A percentile compares a stretch with the other conserved stretches of the same genome.
Conservation (phyloP, 2,329 filamentous ascomycete species). For the Dactylellina haptotyla region DNA sequence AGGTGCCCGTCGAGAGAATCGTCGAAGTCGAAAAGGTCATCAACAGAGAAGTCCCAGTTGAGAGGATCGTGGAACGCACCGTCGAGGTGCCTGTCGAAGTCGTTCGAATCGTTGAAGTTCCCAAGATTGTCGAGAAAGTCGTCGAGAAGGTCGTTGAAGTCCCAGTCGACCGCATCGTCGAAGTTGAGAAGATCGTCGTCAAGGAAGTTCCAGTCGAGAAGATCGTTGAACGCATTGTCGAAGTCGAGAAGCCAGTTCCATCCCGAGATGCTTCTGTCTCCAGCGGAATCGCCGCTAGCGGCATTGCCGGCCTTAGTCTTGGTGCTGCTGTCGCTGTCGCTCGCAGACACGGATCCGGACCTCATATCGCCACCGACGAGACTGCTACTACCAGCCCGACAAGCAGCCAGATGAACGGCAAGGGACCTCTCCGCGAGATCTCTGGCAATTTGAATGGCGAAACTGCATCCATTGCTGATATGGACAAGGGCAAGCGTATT, state of each 20-base stretch:
- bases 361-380: constrained; percentile 47
- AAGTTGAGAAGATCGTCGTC: constrained; percentile 29
- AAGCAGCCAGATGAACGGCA: constrained; percentile 35
- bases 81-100: constrained; percentile 27
- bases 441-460: constrained; percentile 75
- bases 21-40: constrained; percentile 48
- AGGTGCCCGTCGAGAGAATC: constrained; percentile 34
- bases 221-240: constrained; percentile 26
- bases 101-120: constrained; percentile 26
- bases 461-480: constrained; percentile 80
- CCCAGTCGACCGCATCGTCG: constrained; percentile 13
- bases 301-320: constrained; percentile 23
- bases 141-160: constrained; percentile 27
- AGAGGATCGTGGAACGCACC: constrained; percentile 33
- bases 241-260: constrained; percentile 41
- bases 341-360: constrained; percentile 31
- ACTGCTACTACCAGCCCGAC: constrained; percentile 46
- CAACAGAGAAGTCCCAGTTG: constrained; percentile 33
- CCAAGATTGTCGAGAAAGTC: constrained; percentile 34
- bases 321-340: constrained; percentile 19
- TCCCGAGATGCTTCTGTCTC: constrained; percentile 14
- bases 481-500: constrained; percentile 68
- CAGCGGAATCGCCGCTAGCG: background rate
- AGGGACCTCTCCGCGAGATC: constrained; percentile 45
- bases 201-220: constrained; percentile 21